Evolutionary conservation across 345 rosid genomes (phyloP).

Genomic region (Eucalyptus regnans): DNA sequence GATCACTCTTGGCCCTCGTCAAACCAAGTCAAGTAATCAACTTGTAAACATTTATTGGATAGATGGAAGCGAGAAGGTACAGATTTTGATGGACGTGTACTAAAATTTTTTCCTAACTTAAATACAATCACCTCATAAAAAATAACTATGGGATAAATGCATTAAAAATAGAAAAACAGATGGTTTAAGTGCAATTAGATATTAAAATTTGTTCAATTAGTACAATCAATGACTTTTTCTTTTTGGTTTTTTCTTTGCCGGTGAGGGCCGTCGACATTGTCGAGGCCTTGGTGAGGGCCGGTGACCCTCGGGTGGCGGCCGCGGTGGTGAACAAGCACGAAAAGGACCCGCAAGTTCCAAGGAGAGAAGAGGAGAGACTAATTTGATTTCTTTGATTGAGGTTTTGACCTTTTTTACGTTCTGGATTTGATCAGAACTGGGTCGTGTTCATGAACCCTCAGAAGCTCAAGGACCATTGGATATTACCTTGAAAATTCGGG

Average conservation of each 20-base stretch:
- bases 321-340: not conserved
- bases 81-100: fast-evolving
- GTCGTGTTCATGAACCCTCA: not conserved
- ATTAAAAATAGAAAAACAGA: fast-evolving
- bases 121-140: not conserved
- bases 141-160: not conserved
- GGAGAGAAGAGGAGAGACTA: not conserved
- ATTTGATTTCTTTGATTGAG: not conserved
- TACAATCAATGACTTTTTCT: not conserved
- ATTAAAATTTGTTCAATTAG: not conserved
- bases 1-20: fast-evolving
- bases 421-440: not conserved
- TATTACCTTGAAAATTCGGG: not conserved
- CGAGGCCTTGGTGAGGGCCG: not conserved
- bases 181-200: not conserved
- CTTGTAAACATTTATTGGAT: fast-evolving
- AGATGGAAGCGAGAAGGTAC: not conserved
- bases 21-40: fast-evolving
- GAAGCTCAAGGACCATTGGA: not conserved
- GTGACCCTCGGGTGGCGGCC: fast-evolving
- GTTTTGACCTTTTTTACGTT: not conserved
- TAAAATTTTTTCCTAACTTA: not conserved
- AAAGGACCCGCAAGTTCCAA: fast-evolving
- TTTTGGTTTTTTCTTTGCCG: not conserved
- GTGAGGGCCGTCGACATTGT: not conserved